phyloP scores from a whole-genome alignment of 2,329 filamentous ascomycete genomes.

The Phaeophleospora eucalypticola region DNA sequence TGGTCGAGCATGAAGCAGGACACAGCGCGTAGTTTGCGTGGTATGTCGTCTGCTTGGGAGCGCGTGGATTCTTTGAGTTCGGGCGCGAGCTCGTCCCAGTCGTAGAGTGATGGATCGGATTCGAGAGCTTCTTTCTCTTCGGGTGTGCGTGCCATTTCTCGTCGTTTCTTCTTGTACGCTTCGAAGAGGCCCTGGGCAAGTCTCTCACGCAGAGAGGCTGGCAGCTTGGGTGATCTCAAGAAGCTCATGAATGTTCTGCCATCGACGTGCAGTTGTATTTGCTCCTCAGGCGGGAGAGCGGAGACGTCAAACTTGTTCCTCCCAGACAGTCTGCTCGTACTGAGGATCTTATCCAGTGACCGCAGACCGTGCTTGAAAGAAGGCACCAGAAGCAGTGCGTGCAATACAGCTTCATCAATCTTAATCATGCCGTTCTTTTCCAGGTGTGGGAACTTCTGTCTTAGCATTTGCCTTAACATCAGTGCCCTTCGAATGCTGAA shows the following conservation, averaged over 20 bases:
- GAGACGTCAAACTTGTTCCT: slow-evolving; percentile 33
- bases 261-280: slow-evolving; percentile 35
- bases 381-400: slow-evolving; percentile 33
- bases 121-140: slow-evolving; percentile 28
- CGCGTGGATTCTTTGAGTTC: slow-evolving; percentile 34
- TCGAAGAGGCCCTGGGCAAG: slow-evolving; percentile 34
- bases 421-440: slow-evolving; percentile 28
- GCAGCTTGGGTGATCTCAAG: slow-evolving; percentile 31
- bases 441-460: slow-evolving; percentile 30
- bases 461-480: slow-evolving; percentile 33
- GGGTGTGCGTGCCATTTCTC: slow-evolving; percentile 27
- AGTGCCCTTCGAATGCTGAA: slow-evolving; percentile 32
- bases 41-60: slow-evolving; percentile 35
- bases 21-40: slow-evolving; percentile 33
- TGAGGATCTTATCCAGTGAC: slow-evolving; percentile 34
- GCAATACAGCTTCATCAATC: slow-evolving; percentile 34
- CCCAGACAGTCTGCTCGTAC: slow-evolving; percentile 31
- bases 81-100: slow-evolving; percentile 33
- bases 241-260: slow-evolving; percentile 34
- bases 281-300: slow-evolving; percentile 34
- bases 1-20: slow-evolving; percentile 34
- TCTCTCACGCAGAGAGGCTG: slow-evolving; percentile 30
- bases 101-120: slow-evolving; percentile 30
- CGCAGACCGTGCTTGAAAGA: slow-evolving; percentile 33
- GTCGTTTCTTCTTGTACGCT: slow-evolving; percentile 31